Conservation (phyloP, 139 green algal genomes). For the Ostreobium quekettii region DNA sequence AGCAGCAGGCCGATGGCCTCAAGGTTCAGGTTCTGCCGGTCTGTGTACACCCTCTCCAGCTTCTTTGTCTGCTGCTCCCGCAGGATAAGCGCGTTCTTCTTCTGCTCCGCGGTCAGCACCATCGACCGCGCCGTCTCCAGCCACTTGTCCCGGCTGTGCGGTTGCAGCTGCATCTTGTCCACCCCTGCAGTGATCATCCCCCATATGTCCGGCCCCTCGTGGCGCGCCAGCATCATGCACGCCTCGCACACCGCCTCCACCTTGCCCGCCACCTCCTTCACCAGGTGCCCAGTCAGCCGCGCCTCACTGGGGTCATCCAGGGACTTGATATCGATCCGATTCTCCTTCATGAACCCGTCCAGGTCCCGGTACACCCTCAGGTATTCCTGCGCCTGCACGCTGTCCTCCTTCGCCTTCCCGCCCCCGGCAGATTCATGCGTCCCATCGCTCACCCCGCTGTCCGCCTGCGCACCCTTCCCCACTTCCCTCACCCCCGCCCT, state of each 20-base stretch:
- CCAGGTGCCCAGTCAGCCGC: too few relatives aligned
- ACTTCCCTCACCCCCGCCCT: not conserved
- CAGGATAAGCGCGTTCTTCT: not conserved
- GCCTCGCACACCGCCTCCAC: slow-evolving; percentile 3
- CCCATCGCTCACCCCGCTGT: not conserved
- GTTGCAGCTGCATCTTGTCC: not conserved
- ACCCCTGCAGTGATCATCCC: slow-evolving; percentile 1
- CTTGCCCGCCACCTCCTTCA: too few relatives aligned
- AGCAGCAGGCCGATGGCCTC: slow-evolving; percentile 6
- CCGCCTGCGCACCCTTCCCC: not conserved
- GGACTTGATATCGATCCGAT: too few relatives aligned
- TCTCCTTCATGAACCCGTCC: too few relatives aligned
- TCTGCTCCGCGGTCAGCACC: slow-evolving; percentile 3
- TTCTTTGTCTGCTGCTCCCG: slow-evolving; percentile 9
- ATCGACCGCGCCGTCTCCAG: not conserved
- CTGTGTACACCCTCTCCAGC: not conserved
- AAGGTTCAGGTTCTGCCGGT: slow-evolving; percentile 6
- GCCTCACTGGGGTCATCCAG: too few relatives aligned
- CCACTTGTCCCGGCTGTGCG: not conserved
- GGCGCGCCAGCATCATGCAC: not conserved
- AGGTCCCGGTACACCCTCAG: too few relatives aligned
- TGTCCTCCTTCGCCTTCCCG: not conserved
- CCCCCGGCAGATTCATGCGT: not conserved
- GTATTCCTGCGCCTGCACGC: too few relatives aligned
- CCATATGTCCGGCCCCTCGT: slow-evolving; percentile 11